These are phyloP conservation scores for Uronychia binucleata DNA, from an alignment of 73 alveolate genomes.

Conservation along the genomic window DNA sequence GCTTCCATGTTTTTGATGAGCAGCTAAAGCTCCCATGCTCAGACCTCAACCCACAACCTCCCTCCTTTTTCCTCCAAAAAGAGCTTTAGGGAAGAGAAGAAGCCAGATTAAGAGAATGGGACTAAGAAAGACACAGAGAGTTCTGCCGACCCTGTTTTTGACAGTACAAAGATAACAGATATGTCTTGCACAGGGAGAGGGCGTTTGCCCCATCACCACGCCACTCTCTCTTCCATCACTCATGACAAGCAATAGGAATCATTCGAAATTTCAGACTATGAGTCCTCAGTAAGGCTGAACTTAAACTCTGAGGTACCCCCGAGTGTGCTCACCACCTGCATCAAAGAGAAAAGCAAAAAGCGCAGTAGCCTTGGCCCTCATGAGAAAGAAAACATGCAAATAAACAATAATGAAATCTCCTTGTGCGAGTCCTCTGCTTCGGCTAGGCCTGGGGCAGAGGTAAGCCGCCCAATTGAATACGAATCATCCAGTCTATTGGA, in stretches of 20 bases:
- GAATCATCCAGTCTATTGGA: not conserved
- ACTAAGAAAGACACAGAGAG: too few species aligned
- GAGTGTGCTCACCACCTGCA: not conserved
- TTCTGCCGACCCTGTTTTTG: too few species aligned
- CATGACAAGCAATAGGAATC: slow-evolving; percentile 1
- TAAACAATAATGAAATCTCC: not conserved
- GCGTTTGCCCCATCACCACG: too few species aligned
- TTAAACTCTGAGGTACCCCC: not conserved
- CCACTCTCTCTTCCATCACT: too few species aligned
- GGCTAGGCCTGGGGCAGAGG: not conserved
- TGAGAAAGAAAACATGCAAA: not conserved
- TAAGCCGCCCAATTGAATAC: not conserved
- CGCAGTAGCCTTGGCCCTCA: not conserved
- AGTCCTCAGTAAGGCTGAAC: not conserved
- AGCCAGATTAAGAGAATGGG: too few species aligned
- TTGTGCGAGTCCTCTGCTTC: not conserved
- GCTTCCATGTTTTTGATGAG: not conserved
- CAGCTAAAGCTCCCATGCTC: too few species aligned
- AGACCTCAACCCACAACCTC: too few species aligned
- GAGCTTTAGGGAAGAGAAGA: too few species aligned
- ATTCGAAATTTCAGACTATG: not conserved
- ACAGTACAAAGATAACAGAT: too few species aligned
- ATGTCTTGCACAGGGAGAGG: too few species aligned
- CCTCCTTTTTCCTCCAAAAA: too few species aligned
- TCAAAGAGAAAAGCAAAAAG: not conserved